Conservation (phyloP, 192 early-diverging fungal species). For the Backusella australiensis region DNA sequence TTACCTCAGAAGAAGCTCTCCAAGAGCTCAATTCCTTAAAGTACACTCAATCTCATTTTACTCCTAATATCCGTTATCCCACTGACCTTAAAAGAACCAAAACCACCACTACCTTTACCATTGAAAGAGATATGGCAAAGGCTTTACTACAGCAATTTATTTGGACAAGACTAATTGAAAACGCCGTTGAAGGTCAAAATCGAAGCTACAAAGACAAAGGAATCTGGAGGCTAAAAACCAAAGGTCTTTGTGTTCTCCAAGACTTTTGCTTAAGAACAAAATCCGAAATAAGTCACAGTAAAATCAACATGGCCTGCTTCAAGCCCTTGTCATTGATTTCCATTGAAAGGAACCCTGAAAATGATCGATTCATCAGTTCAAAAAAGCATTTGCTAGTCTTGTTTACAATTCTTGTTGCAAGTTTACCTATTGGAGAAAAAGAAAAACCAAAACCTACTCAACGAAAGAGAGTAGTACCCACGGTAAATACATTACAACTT, state of each 20-base stretch:
- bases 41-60: constrained; percentile 43
- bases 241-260: constrained; percentile 46
- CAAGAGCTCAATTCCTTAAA: constrained; percentile 41
- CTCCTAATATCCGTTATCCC: constrained; percentile 44
- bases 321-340: constrained; percentile 25
- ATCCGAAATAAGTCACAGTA: not conserved
- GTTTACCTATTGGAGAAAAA: constrained; percentile 31
- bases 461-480: not conserved
- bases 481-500: not conserved
- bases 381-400: constrained; percentile 34
- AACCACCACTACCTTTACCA: constrained; percentile 52
- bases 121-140: constrained; percentile 55
- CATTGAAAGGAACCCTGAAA: constrained; percentile 42
- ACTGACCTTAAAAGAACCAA: constrained; percentile 45
- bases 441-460: not conserved
- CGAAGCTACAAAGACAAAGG: constrained; percentile 36
- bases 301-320: not conserved
- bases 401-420: constrained; percentile 44
- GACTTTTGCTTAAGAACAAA: constrained; percentile 19
- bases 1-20: constrained; percentile 54
- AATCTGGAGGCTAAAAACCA: constrained; percentile 43
- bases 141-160: constrained; percentile 53
- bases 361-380: constrained; percentile 40
- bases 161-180: constrained; percentile 48
- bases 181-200: constrained; percentile 38